A percentile compares a stretch with the other conserved stretches of the same genome.
These are phyloP conservation scores for Chaetomiaceae sp. DNA, from an alignment of 2,329 filamentous ascomycete species.

Conservation along the genomic window DNA sequence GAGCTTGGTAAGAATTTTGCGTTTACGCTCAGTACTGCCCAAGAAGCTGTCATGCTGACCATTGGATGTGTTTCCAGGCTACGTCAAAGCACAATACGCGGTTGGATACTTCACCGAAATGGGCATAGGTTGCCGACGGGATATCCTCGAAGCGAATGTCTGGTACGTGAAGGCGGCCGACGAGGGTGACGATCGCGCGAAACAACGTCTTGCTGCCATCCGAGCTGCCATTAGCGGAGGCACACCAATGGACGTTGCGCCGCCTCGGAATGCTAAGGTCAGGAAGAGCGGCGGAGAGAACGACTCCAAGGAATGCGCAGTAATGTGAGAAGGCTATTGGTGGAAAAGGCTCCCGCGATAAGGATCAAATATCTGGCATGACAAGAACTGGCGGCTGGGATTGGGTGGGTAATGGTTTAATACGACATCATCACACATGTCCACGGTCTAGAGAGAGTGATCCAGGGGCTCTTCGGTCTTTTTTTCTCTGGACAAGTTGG, in stretches of 20 bases:
- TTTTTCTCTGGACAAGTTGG: neutral
- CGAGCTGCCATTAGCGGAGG: slow-evolving; percentile 68
- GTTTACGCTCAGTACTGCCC: neutral
- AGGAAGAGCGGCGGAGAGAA: slow-evolving; percentile 42
- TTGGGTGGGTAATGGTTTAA: slow-evolving; percentile 21
- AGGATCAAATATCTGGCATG: neutral
- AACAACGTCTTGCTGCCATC: slow-evolving; percentile 80
- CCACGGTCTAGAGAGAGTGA: neutral
- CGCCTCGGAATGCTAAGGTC: slow-evolving; percentile 49
- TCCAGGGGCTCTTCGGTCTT: neutral
- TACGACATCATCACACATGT: slow-evolving; percentile 6
- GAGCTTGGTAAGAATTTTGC: slow-evolving; percentile 64
- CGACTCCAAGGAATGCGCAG: slow-evolving; percentile 53
- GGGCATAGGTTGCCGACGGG: slow-evolving; percentile 91
- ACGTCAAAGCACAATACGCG: slow-evolving; percentile 80
- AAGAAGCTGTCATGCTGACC: neutral
- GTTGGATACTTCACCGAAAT: slow-evolving; percentile 97
- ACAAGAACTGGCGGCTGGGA: neutral
- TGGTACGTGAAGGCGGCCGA: slow-evolving; percentile 98
- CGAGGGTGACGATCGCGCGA: slow-evolving; percentile 83
- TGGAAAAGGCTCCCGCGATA: neutral
- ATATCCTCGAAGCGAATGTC: slow-evolving; percentile 93
- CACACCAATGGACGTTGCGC: slow-evolving; percentile 52
- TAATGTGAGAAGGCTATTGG: slow-evolving; percentile 44
- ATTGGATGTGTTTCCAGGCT: slow-evolving; percentile 42